Evolutionary conservation across 2,329 filamentous ascomycete genomes (phyloP).

Genomic region (Ilyonectria destructans): DNA sequence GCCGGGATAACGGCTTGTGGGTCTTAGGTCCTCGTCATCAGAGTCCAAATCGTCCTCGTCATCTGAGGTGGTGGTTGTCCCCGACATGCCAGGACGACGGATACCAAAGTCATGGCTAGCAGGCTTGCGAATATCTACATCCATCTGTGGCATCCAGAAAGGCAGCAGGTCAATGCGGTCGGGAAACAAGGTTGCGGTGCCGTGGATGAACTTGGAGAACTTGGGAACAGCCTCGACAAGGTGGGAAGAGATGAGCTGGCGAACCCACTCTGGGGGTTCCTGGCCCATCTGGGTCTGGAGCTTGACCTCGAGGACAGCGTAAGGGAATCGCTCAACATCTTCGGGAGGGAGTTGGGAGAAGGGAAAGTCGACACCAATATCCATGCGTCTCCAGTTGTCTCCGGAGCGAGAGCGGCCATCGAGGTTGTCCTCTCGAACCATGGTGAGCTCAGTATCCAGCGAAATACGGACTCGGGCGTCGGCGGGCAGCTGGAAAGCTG

Average conservation of each 20-base stretch:
- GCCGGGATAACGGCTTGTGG: constrained; percentile 31
- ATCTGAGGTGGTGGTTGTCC: constrained; percentile 84
- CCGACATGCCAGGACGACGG: constrained; percentile 82
- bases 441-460: constrained; percentile 94
- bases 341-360: constrained; percentile 90
- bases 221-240: constrained; percentile 99
- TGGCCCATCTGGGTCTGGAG: constrained; percentile 96
- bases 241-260: constrained; percentile 92
- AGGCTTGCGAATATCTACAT: constrained; percentile 96
- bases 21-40: constrained; percentile 71
- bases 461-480: constrained; percentile 97
- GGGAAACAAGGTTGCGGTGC: constrained; percentile 89
- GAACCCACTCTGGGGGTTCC: constrained; percentile 96
- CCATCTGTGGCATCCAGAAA: constrained; percentile 99
- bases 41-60: constrained; percentile 81
- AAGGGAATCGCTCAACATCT: constrained; percentile 93
- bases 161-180: constrained; percentile 90
- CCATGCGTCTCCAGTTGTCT: constrained; percentile 95
- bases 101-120: constrained; percentile 92
- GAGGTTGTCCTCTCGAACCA: constrained; percentile 95
- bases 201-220: constrained; percentile 99
- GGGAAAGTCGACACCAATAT: constrained; percentile 96
- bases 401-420: constrained; percentile 84
- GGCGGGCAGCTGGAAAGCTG: constrained; percentile 96
- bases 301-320: constrained; percentile 97